Conservation (phyloP, 2,329 filamentous ascomycete species). For the Fusarium goolgardi region DNA sequence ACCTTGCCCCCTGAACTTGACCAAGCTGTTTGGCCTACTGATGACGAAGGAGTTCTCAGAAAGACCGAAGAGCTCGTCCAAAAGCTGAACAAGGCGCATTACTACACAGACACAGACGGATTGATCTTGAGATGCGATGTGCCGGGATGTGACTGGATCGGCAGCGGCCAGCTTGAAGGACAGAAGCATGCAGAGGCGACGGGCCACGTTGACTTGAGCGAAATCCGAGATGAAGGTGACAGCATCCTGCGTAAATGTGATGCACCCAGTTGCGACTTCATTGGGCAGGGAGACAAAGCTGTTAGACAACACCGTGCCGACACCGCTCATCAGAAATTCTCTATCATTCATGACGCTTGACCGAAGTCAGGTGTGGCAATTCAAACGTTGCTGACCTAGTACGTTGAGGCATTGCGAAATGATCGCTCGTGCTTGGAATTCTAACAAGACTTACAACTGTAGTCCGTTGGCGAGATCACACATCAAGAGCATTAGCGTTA, state of each 20-base stretch:
- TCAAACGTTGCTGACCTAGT: background rate
- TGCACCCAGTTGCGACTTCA: constrained; percentile 67
- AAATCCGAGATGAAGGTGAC: constrained; percentile 82
- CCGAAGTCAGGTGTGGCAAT: background rate
- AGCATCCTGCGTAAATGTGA: constrained; percentile 83
- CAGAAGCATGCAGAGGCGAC: constrained; percentile 71
- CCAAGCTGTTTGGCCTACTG: constrained; percentile 66
- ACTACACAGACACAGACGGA: constrained; percentile 88
- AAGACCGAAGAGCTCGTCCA: constrained; percentile 73
- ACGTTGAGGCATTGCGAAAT: background rate
- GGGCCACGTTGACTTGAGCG: constrained; percentile 69
- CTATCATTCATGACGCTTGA: constrained; percentile 53
- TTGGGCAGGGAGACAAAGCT: constrained; percentile 72
- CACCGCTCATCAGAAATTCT: constrained; percentile 66
- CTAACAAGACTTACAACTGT: background rate
- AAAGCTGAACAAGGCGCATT: constrained; percentile 76
- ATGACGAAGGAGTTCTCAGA: constrained; percentile 74
- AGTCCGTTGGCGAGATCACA: background rate
- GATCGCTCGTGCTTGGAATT: background rate
- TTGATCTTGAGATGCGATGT: constrained; percentile 83
- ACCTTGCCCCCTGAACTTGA: constrained; percentile 79
- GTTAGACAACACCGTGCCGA: constrained; percentile 68
- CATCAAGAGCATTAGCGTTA: background rate
- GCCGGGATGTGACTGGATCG: constrained; percentile 70
- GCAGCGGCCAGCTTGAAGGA: constrained; percentile 73